Conservation (phyloP, 208 protist genomes). For the Leptomonas pyrrhocoris region DNA sequence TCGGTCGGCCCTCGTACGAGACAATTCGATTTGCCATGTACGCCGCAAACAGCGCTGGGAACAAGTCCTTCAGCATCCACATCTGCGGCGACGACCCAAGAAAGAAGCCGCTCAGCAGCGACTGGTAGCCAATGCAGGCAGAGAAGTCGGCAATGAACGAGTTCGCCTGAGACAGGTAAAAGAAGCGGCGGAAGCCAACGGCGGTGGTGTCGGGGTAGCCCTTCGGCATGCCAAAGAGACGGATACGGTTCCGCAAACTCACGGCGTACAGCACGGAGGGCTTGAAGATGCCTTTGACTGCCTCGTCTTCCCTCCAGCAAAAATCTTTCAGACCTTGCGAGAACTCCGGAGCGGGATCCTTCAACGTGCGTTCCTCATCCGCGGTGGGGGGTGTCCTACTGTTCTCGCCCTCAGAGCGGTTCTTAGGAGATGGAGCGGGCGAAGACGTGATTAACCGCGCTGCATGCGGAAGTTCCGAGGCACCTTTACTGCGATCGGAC, state of each 20-base stretch:
- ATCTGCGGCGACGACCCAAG: constrained; percentile 74
- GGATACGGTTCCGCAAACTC: constrained; percentile 39
- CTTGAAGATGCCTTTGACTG: neutral
- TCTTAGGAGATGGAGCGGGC: too few species aligned
- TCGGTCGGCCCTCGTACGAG: constrained; percentile 85
- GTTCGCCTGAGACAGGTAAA: constrained; percentile 69
- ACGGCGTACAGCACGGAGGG: constrained; percentile 40
- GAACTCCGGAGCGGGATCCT: constrained; percentile 26
- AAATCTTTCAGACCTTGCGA: constrained; percentile 61
- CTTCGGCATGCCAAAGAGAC: constrained; percentile 76
- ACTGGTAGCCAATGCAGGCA: constrained; percentile 83
- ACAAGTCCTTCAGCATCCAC: constrained; percentile 89
- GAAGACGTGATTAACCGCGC: too few species aligned
- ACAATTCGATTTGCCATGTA: constrained; percentile 84
- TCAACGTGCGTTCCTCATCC: too few species aligned
- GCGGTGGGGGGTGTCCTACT: too few species aligned
- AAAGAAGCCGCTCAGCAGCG: constrained; percentile 85
- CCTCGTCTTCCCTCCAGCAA: constrained; percentile 30
- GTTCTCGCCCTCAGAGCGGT: too few species aligned
- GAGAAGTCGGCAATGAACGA: constrained; percentile 83
- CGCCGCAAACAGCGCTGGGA: constrained; percentile 69
- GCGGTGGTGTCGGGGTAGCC: constrained; percentile 76
- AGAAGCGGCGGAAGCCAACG: constrained; percentile 74
- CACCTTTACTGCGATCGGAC: too few species aligned
- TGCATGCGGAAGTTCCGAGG: too few species aligned